These are phyloP conservation scores for Gymnopus androsaceus DNA, from an alignment of 1,284 basidiomycete species.

Conservation along the genomic window DNA sequence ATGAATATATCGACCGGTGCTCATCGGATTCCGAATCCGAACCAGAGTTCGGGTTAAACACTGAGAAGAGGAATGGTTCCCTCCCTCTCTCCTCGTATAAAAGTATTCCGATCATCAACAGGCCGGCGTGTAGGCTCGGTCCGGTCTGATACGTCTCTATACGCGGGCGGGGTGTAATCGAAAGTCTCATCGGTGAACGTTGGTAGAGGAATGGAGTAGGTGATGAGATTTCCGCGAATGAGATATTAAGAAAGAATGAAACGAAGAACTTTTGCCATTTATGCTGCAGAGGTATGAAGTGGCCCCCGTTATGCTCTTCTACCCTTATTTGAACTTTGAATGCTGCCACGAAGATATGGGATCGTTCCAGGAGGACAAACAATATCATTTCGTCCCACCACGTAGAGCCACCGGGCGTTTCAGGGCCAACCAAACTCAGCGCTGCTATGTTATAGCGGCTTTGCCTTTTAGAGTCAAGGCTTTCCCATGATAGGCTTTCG, in stretches of 20 bases:
- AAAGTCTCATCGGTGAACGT: background rate
- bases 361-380: constrained; percentile 16
- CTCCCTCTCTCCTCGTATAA: background rate
- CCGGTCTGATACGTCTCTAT: constrained; percentile 3
- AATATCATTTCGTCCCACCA: constrained; percentile 16
- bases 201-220: constrained; percentile 4
- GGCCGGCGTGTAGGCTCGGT: background rate
- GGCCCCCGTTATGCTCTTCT: constrained; percentile 16
- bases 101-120: background rate
- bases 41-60: too few relatives aligned
- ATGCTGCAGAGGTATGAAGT: background rate
- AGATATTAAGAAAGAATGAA: background rate
- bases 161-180: background rate
- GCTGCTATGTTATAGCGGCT: background rate
- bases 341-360: constrained; percentile 12
- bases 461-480: background rate
- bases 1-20: background rate
- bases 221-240: constrained; percentile 16
- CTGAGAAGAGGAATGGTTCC: background rate
- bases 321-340: constrained; percentile 12
- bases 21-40: background rate
- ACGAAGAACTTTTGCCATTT: background rate
- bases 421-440: constrained; percentile 6
- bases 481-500: constrained; percentile 15
- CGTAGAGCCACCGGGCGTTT: constrained; percentile 12